These are phyloP conservation scores for Metschnikowia similis DNA, from an alignment of 805 yeast genomes.

Conservation along the genomic window DNA sequence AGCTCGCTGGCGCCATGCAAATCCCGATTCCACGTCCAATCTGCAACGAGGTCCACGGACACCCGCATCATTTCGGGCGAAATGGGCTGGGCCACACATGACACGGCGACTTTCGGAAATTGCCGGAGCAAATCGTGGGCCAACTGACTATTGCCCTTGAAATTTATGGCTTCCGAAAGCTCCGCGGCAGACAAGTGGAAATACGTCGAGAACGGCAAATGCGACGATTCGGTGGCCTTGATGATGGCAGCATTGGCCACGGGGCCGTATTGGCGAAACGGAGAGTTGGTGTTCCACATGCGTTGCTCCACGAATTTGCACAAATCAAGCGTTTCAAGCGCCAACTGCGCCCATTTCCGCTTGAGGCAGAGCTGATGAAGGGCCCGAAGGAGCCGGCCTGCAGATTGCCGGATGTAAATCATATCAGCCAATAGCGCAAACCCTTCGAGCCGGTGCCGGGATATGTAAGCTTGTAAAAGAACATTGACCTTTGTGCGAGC, in stretches of 20 bases:
- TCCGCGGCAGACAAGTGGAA: constrained; percentile 69
- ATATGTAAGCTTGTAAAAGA: constrained; percentile 81
- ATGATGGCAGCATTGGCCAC: constrained; percentile 69
- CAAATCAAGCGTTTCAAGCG: constrained; percentile 55
- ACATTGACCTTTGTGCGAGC: constrained; percentile 76
- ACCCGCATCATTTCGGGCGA: constrained; percentile 64
- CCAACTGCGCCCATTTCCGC: constrained; percentile 66
- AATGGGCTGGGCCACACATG: constrained; percentile 69
- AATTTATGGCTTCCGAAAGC: constrained; percentile 75
- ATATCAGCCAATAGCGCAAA: constrained; percentile 90
- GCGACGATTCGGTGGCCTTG: constrained; percentile 70
- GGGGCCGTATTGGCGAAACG: constrained; percentile 74
- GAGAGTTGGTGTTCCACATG: constrained; percentile 82
- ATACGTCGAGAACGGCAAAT: constrained; percentile 78
- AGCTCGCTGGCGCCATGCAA: constrained; percentile 64
- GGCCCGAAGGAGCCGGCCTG: constrained; percentile 84
- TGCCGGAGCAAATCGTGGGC: constrained; percentile 58
- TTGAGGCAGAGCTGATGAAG: constrained; percentile 70
- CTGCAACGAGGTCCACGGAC: constrained; percentile 62
- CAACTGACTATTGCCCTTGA: constrained; percentile 59
- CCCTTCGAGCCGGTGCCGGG: constrained; percentile 72
- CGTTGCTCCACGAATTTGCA: constrained; percentile 78
- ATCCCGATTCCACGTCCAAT: constrained; percentile 71
- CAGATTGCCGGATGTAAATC: constrained; percentile 90
- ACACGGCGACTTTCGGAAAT: constrained; percentile 66